A percentile compares a stretch with the other conserved stretches of the same genome.
phyloP scores from a whole-genome alignment of 495 filamentous ascomycete genomes.

The Aspergillus egyptiacus region DNA sequence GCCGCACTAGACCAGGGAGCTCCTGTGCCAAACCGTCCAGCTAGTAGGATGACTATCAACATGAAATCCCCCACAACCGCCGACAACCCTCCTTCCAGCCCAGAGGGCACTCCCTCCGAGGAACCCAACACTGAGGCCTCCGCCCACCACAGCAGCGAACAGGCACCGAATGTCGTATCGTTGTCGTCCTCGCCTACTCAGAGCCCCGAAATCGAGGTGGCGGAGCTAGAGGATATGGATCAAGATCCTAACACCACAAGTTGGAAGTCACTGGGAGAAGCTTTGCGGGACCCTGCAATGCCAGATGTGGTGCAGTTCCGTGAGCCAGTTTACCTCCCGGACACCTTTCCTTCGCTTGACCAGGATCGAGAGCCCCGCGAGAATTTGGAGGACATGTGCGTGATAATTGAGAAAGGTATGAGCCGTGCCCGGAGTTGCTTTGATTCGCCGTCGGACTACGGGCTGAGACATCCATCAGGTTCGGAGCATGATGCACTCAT shows the following conservation, averaged over 20 bases:
- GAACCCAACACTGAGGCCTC: constrained; percentile 13
- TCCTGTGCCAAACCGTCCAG: constrained; percentile 31
- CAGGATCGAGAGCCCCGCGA: constrained; percentile 26
- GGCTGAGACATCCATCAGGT: constrained; percentile 21
- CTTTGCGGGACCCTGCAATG: constrained; percentile 24
- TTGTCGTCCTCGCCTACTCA: constrained; percentile 45
- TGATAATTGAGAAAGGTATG: constrained; percentile 43
- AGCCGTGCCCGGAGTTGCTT: not conserved
- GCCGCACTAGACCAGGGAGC: constrained; percentile 28
- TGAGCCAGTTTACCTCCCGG: constrained; percentile 25
- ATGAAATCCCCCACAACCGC: constrained; percentile 34
- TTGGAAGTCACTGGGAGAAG: constrained; percentile 40
- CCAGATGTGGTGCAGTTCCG: constrained; percentile 35
- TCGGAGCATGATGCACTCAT: constrained; percentile 23
- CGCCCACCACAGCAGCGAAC: constrained; percentile 16
- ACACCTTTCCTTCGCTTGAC: constrained; percentile 32
- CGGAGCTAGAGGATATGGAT: constrained; percentile 51
- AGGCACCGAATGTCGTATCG: constrained; percentile 33
- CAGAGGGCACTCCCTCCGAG: constrained; percentile 13
- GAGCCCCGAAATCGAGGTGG: constrained; percentile 51
- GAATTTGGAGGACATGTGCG: constrained; percentile 31
- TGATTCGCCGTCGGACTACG: not conserved
- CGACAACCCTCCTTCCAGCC: constrained; percentile 16
- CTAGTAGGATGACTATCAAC: constrained; percentile 55
- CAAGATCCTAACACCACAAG: constrained; percentile 40